Base-by-base conservation (phyloP, 805 yeast species). In the Candida patagonica region DNA sequence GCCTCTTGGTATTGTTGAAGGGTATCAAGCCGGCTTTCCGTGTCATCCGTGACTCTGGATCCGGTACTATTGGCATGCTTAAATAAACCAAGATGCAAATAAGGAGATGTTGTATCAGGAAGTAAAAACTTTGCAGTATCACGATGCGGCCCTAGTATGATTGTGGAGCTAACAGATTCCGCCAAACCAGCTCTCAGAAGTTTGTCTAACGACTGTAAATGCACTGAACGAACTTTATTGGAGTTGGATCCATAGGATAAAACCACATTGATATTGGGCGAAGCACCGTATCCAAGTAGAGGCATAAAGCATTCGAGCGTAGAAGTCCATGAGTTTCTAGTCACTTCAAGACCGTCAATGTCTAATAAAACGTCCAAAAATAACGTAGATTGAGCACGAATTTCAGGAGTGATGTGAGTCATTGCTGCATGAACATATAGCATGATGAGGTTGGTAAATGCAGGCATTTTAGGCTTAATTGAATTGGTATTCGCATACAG, bases 381-480 rank as follows among this genome's bases (percentile, higher is more conserved):
- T 42, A 70, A 73, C 0, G 89, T 74, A 1, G 94, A 76, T 44
- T 83, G 87, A 33, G 74, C 73, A 41, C 95, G 71, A 21, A 92
- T 77, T 3, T 75, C 76, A 1, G 86, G 78, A 23, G 72, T 72
- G 30, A 92, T 81, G 57, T 92, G 96, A 13, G 96, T 82, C 96
- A 92, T 89, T 2, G 95, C 94, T 38, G 89, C 80, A 50, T 81
- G 82, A 13, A 89, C 68, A 56, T 81, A 88, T 23, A 89, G 67
- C n/a, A 82, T 70, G 13, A 66, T 40, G 17, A 49, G 39, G 19
- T 50, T 33, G 4, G 52, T 44, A 39, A 65, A 63, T 12, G 40
- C 81, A 54, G 16, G 71, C 19, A 57, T 46, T 25, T 36, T 34
- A 7, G 40, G 41, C 15, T 21, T 37, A n/a, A 38, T 44, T n/a